Conservation (phyloP, 805 yeast species). For the Teunomyces tritomae region DNA sequence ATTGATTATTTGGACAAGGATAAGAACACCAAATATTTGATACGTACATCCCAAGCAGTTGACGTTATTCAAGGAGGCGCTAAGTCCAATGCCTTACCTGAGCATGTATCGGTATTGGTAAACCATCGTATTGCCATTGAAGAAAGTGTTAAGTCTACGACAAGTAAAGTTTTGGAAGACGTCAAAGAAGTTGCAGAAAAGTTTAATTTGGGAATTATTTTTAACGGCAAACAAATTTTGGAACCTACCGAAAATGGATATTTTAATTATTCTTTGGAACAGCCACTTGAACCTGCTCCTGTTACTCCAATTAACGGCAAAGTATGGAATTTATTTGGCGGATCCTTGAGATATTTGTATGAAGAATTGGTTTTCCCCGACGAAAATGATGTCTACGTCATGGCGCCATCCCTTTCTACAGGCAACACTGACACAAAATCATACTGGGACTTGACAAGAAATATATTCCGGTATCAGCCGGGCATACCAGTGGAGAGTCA, state of each 20-base stretch:
- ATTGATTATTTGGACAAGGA: conserved; percentile 30
- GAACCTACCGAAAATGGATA: conserved; percentile 28
- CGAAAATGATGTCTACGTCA: conserved; percentile 22
- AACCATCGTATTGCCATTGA: conserved; percentile 50
- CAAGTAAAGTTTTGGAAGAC: conserved; percentile 30
- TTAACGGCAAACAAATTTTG: conserved; percentile 22
- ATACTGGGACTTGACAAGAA: conserved; percentile 39
- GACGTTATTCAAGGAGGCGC: conserved; percentile 49
- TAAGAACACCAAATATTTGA: conserved; percentile 29
- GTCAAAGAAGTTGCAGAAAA: conserved; percentile 31
- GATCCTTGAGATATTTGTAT: conserved; percentile 35
- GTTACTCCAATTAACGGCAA: conserved; percentile 31
- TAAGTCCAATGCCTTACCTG: conserved; percentile 52
- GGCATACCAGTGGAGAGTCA: conserved; percentile 19
- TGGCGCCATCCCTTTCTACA: conserved; percentile 33
- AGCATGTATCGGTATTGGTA: conserved; percentile 40
- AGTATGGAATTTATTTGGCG: conserved; percentile 35
- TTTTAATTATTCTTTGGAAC: conserved; percentile 26
- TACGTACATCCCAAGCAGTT: conserved; percentile 48
- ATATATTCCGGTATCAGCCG: conserved; percentile 37
- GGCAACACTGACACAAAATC: conserved; percentile 43
- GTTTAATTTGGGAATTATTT: conserved; percentile 35
- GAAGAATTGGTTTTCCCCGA: conserved; percentile 31
- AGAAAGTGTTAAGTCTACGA: conserved; percentile 31
- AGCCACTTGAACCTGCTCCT: conserved; percentile 38